Evolutionary conservation across 1,284 basidiomycete species (phyloP).

Genomic region (Rhodotorula sp.): DNA sequence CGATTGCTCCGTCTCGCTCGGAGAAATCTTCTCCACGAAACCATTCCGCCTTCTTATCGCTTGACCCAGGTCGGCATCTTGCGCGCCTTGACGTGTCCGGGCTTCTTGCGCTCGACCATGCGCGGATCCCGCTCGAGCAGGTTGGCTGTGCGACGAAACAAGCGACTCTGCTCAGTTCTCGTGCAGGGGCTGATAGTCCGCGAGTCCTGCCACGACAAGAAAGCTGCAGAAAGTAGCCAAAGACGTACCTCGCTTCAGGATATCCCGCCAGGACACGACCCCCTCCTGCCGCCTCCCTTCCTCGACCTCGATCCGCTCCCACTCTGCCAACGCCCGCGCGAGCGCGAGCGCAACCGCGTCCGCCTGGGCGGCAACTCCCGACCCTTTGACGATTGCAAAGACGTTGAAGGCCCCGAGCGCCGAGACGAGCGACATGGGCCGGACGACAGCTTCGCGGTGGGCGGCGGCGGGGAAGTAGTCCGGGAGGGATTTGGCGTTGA

Average conservation of each 20-base stretch:
- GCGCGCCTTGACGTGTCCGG: constrained; percentile 83
- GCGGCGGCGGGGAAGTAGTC: constrained; percentile 73
- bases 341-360: constrained; percentile 84
- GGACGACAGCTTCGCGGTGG: constrained; percentile 75
- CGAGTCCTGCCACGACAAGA: too few species aligned
- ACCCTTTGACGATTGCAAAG: constrained; percentile 82
- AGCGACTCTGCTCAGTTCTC: neutral
- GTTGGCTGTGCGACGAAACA: constrained; percentile 61
- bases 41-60: constrained; percentile 57
- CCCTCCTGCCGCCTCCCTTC: constrained; percentile 55
- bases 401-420: constrained; percentile 89
- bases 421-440: constrained; percentile 79
- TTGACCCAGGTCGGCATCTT: constrained; percentile 95
- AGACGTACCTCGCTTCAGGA: constrained; percentile 72
- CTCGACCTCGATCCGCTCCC: constrained; percentile 42
- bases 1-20: neutral
- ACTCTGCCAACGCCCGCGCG: constrained; percentile 65
- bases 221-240: neutral
- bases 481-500: constrained; percentile 78
- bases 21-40: neutral
- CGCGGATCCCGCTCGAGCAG: constrained; percentile 86
- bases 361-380: constrained; percentile 84
- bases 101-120: constrained; percentile 98
- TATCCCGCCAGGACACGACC: constrained; percentile 61
- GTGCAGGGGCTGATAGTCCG: too few species aligned